phyloP scores from a whole-genome alignment of 2,329 filamentous ascomycete genomes.

The Ophiosphaerella korrae region DNA sequence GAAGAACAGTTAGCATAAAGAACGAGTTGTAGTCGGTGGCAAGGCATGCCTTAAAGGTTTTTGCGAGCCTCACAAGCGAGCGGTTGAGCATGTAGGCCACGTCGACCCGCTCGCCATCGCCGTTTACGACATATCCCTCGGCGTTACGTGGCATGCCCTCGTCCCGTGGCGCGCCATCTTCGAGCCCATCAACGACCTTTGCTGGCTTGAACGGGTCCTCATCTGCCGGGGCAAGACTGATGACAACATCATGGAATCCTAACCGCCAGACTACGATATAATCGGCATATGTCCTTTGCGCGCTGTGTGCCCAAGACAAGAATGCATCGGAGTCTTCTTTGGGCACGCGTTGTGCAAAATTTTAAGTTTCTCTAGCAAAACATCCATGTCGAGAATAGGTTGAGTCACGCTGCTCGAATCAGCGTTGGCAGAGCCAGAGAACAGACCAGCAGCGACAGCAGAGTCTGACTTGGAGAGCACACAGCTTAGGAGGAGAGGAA shows the following conservation, averaged over 20 bases:
- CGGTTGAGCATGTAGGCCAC: constrained; percentile 91
- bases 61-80: constrained; percentile 83
- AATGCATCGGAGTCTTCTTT: constrained; percentile 73
- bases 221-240: constrained; percentile 82
- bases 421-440: constrained; percentile 64
- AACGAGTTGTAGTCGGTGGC: not conserved
- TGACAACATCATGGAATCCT: constrained; percentile 91
- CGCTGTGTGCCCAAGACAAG: constrained; percentile 78
- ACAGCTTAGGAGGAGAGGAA: constrained; percentile 86
- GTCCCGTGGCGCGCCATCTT: constrained; percentile 56
- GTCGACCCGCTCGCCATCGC: constrained; percentile 86
- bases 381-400: constrained; percentile 92
- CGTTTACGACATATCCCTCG: constrained; percentile 67
- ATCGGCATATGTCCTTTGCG: constrained; percentile 78
- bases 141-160: constrained; percentile 62
- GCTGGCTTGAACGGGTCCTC: constrained; percentile 61
- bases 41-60: constrained; percentile 73
- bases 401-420: constrained; percentile 70
- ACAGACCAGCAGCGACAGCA: constrained; percentile 68
- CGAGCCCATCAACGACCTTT: constrained; percentile 50
- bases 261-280: constrained; percentile 90
- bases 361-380: constrained; percentile 83
- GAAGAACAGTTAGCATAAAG: constrained; percentile 35
- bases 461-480: constrained; percentile 75
- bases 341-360: constrained; percentile 81